A percentile compares a stretch with the other conserved stretches of the same genome.
Evolutionary conservation across 2,329 filamentous ascomycete genomes (phyloP).

Genomic region (Aureobasidium sp.): DNA sequence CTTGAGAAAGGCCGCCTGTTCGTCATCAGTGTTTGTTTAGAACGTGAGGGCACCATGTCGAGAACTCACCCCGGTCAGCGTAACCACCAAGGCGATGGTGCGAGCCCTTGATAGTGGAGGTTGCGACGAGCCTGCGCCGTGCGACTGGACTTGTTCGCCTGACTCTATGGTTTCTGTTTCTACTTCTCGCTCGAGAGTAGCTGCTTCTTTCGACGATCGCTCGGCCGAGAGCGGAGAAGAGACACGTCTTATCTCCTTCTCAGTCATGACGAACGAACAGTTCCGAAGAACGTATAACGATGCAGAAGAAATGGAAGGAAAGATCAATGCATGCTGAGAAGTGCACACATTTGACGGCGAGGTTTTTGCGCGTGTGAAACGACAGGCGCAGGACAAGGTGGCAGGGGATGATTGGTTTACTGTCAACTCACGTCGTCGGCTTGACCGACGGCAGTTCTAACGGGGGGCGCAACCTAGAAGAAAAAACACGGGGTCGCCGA

Average conservation of each 20-base stretch:
- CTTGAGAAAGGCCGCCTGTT: slow-evolving; percentile 15
- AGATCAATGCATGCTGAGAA: neutral
- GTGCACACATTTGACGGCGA: neutral
- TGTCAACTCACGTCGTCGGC: neutral
- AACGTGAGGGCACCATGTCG: neutral
- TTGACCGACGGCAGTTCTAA: neutral
- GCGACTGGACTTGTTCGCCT: neutral
- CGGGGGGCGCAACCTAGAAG: neutral
- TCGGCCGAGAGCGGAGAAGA: neutral
- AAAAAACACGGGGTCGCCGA: neutral
- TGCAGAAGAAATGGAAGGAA: neutral
- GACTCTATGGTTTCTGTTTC: neutral
- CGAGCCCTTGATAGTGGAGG: slow-evolving; percentile 20
- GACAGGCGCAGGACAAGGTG: neutral
- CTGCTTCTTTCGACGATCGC: neutral
- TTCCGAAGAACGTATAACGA: neutral
- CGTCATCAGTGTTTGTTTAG: neutral
- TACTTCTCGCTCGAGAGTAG: neutral
- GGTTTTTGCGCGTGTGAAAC: neutral
- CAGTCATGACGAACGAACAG: neutral
- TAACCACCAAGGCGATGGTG: slow-evolving; percentile 23
- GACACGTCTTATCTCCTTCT: neutral
- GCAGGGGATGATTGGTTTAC: slow-evolving; percentile 5
- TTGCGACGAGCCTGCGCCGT: neutral
- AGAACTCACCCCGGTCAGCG: slow-evolving; percentile 21